phyloP scores from a whole-genome alignment of 1,284 basidiomycete species.

The Golubevia pallescens region DNA sequence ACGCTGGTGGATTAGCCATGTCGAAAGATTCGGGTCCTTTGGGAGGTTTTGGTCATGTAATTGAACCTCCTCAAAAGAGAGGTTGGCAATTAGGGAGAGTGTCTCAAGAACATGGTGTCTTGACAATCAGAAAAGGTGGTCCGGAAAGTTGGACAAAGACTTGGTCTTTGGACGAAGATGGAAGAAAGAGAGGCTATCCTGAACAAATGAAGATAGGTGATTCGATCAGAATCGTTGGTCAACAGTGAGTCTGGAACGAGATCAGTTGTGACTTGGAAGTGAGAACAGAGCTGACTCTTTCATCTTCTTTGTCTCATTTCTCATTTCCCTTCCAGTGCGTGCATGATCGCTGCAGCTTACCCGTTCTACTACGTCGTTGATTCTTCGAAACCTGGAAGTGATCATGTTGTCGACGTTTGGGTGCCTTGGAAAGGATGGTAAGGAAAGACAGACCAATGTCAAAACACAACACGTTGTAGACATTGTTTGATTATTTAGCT shows the following conservation, averaged over 20 bases:
- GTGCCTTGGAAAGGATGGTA: slow-evolving; percentile 89
- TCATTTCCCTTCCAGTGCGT: slow-evolving; percentile 64
- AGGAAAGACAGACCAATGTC: slow-evolving; percentile 17
- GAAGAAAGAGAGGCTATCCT: not conserved
- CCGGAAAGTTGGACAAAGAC: not conserved
- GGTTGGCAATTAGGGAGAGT: slow-evolving; percentile 77
- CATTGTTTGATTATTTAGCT: too few species aligned
- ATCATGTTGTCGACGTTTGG: slow-evolving; percentile 79
- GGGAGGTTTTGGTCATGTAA: slow-evolving; percentile 75
- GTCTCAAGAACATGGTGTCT: slow-evolving; percentile 79
- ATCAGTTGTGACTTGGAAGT: not conserved
- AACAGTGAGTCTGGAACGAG: slow-evolving; percentile 44
- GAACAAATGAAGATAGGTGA: slow-evolving; percentile 16
- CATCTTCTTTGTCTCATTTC: not conserved
- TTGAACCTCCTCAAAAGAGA: slow-evolving; percentile 59
- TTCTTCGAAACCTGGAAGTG: slow-evolving; percentile 60
- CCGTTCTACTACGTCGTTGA: slow-evolving; percentile 85
- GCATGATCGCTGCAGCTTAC: slow-evolving; percentile 76
- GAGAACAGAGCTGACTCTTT: too few species aligned
- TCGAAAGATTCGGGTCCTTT: slow-evolving; percentile 81
- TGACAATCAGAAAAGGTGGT: slow-evolving; percentile 63
- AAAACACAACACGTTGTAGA: too few species aligned
- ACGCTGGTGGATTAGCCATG: slow-evolving; percentile 81
- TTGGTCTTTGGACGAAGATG: not conserved
- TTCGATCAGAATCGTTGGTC: slow-evolving; percentile 39